Percentiles rank a stretch among this genome's conserved stretches.
These are phyloP conservation scores for Tricholoma sp. DNA, from an alignment of 768 basidiomycete genomes.

Conservation along the genomic window DNA sequence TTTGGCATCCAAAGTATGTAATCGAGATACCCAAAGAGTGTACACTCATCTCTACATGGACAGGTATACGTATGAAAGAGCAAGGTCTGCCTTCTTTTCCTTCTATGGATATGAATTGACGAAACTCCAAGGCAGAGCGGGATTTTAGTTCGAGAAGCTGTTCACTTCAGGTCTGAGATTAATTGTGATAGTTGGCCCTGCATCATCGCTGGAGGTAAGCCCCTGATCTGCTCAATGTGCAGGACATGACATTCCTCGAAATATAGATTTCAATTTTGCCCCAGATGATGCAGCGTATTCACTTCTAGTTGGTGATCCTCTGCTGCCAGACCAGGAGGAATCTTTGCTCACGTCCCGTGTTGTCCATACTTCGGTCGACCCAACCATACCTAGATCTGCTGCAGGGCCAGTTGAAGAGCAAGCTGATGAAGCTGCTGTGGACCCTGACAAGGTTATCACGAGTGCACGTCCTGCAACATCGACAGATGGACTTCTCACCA, in stretches of 20 bases:
- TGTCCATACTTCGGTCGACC: slow-evolving; percentile 67
- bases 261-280: slow-evolving; percentile 82
- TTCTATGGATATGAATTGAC: not conserved
- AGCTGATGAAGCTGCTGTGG: slow-evolving; percentile 45
- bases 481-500: slow-evolving; percentile 66
- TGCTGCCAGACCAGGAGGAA: slow-evolving; percentile 52
- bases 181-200: slow-evolving; percentile 62
- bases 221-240: not conserved
- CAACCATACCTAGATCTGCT: slow-evolving; percentile 33
- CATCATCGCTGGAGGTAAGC: slow-evolving; percentile 77
- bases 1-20: slow-evolving; percentile 88
- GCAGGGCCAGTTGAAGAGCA: slow-evolving; percentile 26
- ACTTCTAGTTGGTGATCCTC: slow-evolving; percentile 56
- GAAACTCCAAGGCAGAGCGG: slow-evolving; percentile 60
- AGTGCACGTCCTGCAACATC: slow-evolving; percentile 58
- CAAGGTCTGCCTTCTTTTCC: slow-evolving; percentile 39
- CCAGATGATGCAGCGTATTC: slow-evolving; percentile 83
- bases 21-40: not conserved
- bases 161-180: slow-evolving; percentile 46
- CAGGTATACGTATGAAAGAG: slow-evolving; percentile 80
- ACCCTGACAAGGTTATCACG: slow-evolving; percentile 70
- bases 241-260: slow-evolving; percentile 2
- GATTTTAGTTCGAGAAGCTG: slow-evolving; percentile 64
- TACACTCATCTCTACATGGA: not conserved
- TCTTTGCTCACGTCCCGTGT: slow-evolving; percentile 60